Evolutionary conservation across 2,329 filamentous ascomycete species (phyloP), one percentile per base, ranked within the genome.

Genomic region (Alternaria sp.): DNA sequence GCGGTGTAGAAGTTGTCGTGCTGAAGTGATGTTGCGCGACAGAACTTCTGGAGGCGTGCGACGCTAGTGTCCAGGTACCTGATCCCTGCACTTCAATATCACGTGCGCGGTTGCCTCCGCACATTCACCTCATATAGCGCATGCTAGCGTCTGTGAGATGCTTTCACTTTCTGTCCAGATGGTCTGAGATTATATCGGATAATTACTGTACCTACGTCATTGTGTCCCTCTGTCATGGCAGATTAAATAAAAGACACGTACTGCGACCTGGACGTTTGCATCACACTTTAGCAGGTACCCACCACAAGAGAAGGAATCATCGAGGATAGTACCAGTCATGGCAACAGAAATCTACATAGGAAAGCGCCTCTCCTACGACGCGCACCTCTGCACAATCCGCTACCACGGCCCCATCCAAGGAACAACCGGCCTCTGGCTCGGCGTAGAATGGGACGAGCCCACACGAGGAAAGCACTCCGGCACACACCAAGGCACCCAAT

Each of bases 361-460:
- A 56, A 90, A 96, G 80, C 89, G 96, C 13, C 84, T 95, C 44
- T 97, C 93, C 4, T 96, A 92, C 73, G 89, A 91, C 69, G 89
- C 88, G 30, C 88, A 89, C 19, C 81, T 91, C 45, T 97, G 94
- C 81, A 98, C 95, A 1, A 86, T 98, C 61, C 90, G 93, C 65
- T 98, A 94, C 76, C 82, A 92, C 65, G 96, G 96, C 47, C 80
- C 86, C 32, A 91, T 98, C 8, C 85, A 88, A 54, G 92, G 91
- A 69, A 94, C 93, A 9, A 85, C 87, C 46, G 92, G 93, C 52
- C 84, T 86, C 66, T 98, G 95, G 94, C 86, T 98, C 32, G 96
- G 96, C 50, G 93, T 98, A 51, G 96, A 99, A 86, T 99, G 96
- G 96, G 95, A 98, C 81, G 92, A 97, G 78, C 83, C 89, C 60